Percentiles rank a stretch among this genome's conserved stretches.
Conservation (phyloP, 768 basidiomycete genomes). For the Boletus barrowsii region DNA sequence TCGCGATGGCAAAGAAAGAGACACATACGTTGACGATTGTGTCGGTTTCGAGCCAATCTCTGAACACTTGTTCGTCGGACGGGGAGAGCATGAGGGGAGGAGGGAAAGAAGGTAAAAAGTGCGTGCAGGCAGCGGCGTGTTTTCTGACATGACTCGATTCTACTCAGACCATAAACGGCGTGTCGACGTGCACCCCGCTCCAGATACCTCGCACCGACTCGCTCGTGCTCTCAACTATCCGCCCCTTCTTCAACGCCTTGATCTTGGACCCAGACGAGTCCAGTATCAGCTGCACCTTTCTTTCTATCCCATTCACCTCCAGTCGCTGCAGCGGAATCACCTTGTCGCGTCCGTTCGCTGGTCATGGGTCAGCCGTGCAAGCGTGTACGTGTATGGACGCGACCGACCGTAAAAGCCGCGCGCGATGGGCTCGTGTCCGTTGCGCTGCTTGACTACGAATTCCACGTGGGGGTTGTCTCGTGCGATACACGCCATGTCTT, state of each 20-base stretch:
- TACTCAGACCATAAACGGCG: constrained; percentile 53
- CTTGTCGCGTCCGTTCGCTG: constrained; percentile 87
- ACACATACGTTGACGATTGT: constrained; percentile 29
- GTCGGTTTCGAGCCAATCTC: constrained; percentile 17
- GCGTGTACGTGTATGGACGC: background rate
- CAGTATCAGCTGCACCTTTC: constrained; percentile 79
- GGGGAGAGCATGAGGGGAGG: constrained; percentile 2
- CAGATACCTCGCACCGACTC: constrained; percentile 86
- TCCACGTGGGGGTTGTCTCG: constrained; percentile 78
- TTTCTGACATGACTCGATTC: constrained; percentile 21
- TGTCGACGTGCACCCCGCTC: constrained; percentile 82
- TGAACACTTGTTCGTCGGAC: constrained; percentile 11
- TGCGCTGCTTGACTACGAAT: constrained; percentile 74
- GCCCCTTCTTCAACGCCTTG: constrained; percentile 62
- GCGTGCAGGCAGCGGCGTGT: constrained; percentile 34
- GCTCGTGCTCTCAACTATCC: constrained; percentile 72
- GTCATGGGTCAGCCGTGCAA: constrained; percentile 12
- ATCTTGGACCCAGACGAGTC: constrained; percentile 89
- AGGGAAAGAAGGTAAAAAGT: background rate
- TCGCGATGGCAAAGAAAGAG: background rate
- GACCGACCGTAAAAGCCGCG: constrained; percentile 76
- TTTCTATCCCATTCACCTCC: constrained; percentile 67
- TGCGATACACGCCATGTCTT: constrained; percentile 63
- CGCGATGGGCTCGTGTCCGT: constrained; percentile 72
- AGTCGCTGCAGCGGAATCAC: constrained; percentile 78